Percentiles rank a stretch among this genome's conserved stretches.
Conservation (phyloP, 345 rosid species). For the Nephelium lappaceum region DNA sequence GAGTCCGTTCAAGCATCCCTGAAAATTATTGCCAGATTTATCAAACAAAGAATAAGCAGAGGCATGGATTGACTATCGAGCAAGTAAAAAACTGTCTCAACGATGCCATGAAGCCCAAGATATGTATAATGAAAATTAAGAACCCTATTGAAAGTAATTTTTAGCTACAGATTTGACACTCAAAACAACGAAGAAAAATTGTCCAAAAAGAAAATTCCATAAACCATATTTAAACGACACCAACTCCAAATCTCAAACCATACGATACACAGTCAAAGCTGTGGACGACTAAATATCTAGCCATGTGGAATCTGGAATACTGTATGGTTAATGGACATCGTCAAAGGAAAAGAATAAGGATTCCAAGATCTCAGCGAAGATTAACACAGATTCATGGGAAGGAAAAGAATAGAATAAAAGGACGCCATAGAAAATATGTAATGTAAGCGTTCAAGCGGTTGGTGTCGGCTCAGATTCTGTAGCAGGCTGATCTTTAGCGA, state of each 20-base stretch:
- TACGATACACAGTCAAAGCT: slow-evolving; percentile 2
- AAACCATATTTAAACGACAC: background rate
- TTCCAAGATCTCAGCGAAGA: slow-evolving; percentile 10
- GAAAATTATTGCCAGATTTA: too few relatives aligned
- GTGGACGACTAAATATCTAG: background rate
- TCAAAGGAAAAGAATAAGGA: slow-evolving; percentile 5
- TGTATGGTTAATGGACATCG: background rate
- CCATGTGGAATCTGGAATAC: background rate
- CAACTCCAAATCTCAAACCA: slow-evolving; percentile 13
- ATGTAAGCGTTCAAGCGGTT: slow-evolving; percentile 29
- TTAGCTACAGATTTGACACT: background rate
- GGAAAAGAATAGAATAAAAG: slow-evolving; percentile 19
- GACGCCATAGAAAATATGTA: background rate
- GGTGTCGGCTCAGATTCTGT: slow-evolving; percentile 37
- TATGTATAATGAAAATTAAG: background rate
- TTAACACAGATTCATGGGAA: slow-evolving; percentile 4
- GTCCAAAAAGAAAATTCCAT: slow-evolving; percentile 4
- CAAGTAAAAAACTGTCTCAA: too few relatives aligned
- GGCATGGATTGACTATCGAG: too few relatives aligned
- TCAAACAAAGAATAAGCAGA: too few relatives aligned
- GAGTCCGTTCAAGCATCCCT: too few relatives aligned
- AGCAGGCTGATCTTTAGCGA: slow-evolving; percentile 28
- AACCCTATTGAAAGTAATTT: background rate
- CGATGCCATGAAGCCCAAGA: background rate
- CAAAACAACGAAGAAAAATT: background rate